These are phyloP conservation scores for Ascosphaera apis DNA, from an alignment of 2,329 filamentous ascomycete genomes.

Conservation along the genomic window DNA sequence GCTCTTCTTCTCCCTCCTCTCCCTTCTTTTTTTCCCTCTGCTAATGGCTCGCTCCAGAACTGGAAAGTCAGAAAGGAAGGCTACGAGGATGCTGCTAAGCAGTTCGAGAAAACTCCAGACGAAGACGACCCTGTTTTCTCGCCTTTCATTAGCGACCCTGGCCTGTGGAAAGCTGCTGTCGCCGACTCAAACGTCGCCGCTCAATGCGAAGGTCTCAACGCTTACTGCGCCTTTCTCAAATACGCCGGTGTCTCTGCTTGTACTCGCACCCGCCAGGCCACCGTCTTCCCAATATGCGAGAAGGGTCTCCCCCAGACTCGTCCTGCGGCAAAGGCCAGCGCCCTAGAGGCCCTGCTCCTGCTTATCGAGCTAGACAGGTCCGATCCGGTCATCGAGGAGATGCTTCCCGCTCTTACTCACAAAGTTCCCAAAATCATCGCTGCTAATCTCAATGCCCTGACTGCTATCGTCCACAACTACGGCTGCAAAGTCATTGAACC, in stretches of 20 bases:
- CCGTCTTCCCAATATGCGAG: slow-evolving; percentile 61
- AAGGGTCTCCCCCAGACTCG: slow-evolving; percentile 77
- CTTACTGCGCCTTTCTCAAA: slow-evolving; percentile 79
- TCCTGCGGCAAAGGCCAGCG: slow-evolving; percentile 67
- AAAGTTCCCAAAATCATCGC: slow-evolving; percentile 81
- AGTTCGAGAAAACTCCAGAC: slow-evolving; percentile 63
- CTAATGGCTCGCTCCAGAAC: slow-evolving; percentile 25
- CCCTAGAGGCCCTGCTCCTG: slow-evolving; percentile 65
- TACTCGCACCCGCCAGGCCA: slow-evolving; percentile 49
- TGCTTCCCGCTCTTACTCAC: slow-evolving; percentile 59
- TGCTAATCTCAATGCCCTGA: slow-evolving; percentile 51
- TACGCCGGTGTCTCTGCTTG: slow-evolving; percentile 64
- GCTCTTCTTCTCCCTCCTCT: slow-evolving; percentile 4
- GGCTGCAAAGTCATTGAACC: slow-evolving; percentile 88
- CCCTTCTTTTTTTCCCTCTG: slow-evolving; percentile 1
- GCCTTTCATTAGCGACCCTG: slow-evolving; percentile 65
- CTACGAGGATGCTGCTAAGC: slow-evolving; percentile 78
- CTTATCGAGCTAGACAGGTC: slow-evolving; percentile 78
- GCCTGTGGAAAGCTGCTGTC: slow-evolving; percentile 79
- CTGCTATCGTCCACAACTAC: slow-evolving; percentile 74
- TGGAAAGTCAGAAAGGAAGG: slow-evolving; percentile 95
- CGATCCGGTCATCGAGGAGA: slow-evolving; percentile 69
- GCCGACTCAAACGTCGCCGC: slow-evolving; percentile 91
- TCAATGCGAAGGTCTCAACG: slow-evolving; percentile 73
- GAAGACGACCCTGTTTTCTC: slow-evolving; percentile 69